Evolutionary conservation across 345 rosid species (phyloP), one percentile per base, ranked within the genome.

Genomic region (Draba incana): DNA sequence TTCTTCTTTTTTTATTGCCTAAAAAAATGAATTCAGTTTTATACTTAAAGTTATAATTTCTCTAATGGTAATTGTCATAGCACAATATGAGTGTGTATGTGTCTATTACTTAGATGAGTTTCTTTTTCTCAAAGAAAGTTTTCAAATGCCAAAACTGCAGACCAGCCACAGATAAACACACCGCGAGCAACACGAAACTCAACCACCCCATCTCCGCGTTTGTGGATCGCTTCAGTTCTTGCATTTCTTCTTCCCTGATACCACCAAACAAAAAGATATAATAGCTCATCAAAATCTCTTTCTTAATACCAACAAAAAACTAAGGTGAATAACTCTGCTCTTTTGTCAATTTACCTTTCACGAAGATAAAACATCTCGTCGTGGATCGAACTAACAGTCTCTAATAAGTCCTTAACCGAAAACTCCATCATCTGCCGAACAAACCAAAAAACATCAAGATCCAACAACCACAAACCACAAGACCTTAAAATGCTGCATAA

Each of bases 341-440:
- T 43, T 6, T 52, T 30, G 47, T 52, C 9, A 27, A 64, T 39
- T 68, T 80, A 90, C 98, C 98, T 90, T 71, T 81, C 87, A 5
- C 94, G 91, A 2, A 93, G 87, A 74, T 78, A 83, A 71, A 68
- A 82, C 87, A 88, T 93, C 80, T 93, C 98, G 4, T 88, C 88
- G 9, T 84, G 89, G 70, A 93, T 86, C 27, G 82, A 74, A 27
- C 30, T 35, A 37, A 86, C 84, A 8, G 85, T 88, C 10, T 90
- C 97, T 28, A 76, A 44, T 72, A 90, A 45, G 54, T 78, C 81
- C 85, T 86, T 85, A 77, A 93, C 81, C 81, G 85, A 83, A 6
- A 77, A 8, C 75, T 88, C 92, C 96, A 93, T 82, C 37, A 58
- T 72, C 98, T 93, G 81, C 30, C 20, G 20, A 20, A 20, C 20